Percentiles rank a stretch among this genome's conserved stretches.
Conservation (phyloP, 371 early-diverging fungal species). For the Lichtheimia hyalospora region DNA sequence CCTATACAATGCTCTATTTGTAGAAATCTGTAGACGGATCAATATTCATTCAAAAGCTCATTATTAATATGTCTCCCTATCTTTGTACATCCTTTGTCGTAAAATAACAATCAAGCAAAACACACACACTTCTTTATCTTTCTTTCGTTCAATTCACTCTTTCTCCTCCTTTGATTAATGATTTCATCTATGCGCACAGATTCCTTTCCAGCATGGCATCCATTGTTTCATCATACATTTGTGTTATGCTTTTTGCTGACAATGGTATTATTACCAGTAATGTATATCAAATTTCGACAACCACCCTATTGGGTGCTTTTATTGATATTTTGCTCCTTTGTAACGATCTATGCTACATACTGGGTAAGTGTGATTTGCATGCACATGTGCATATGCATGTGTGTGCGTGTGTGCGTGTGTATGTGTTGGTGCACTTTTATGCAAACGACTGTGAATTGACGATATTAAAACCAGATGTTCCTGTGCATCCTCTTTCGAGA, state of each 20-base stretch:
- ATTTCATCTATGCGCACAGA: neutral
- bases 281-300: conserved; percentile 15
- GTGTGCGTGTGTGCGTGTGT: no score
- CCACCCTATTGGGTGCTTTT: conserved; percentile 17
- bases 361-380: conserved; percentile 7
- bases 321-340: conserved; percentile 9
- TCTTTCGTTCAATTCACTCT: conserved; percentile 2
- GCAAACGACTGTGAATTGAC: no score
- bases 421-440: no score
- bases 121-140: neutral
- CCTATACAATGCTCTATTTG: neutral
- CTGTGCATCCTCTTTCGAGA: neutral
- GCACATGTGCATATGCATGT: neutral
- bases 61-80: neutral
- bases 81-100: neutral
- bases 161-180: neutral
- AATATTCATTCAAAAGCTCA: neutral
- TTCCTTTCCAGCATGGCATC: conserved; percentile 10
- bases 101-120: neutral
- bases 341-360: conserved; percentile 12
- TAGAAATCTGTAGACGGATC: neutral
- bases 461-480: neutral
- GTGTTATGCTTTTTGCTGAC: conserved; percentile 16
- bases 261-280: conserved; percentile 14
- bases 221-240: conserved; percentile 17